Percentiles rank a stretch among this genome's conserved stretches.
Evolutionary conservation across 169 alveolate species (phyloP).

Genomic region (Theileria annulata): DNA sequence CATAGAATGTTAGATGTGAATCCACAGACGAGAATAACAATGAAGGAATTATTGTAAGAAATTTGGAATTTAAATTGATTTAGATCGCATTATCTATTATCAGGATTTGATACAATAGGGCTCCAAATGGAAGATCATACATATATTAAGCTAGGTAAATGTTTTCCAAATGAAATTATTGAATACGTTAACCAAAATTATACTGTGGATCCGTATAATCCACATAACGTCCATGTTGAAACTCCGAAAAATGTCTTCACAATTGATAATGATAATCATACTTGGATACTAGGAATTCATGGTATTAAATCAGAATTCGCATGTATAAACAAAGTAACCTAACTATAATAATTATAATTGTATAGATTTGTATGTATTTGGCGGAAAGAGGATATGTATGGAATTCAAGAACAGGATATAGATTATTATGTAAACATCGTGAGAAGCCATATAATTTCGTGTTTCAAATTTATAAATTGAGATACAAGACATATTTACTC

Average conservation of each 20-base stretch:
- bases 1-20: constrained; percentile 60
- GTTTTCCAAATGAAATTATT: background rate
- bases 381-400: constrained; percentile 39
- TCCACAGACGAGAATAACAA: constrained; percentile 55
- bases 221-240: constrained; percentile 21
- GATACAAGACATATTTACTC: constrained; percentile 36
- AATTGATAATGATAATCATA: constrained; percentile 4
- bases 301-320: constrained; percentile 50
- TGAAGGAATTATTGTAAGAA: constrained; percentile 50
- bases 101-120: background rate
- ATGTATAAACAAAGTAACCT: constrained; percentile 37
- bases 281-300: constrained; percentile 46
- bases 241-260: constrained; percentile 23
- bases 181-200: constrained; percentile 13
- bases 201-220: constrained; percentile 24
- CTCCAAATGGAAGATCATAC: background rate
- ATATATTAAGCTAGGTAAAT: background rate
- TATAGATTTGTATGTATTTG: constrained; percentile 29
- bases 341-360: background rate
- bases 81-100: constrained; percentile 26
- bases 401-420: constrained; percentile 37
- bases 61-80: background rate
- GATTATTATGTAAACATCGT: constrained; percentile 19
- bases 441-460: constrained; percentile 5
- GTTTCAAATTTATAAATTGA: constrained; percentile 53